Base-by-base conservation (phyloP, 108 stramenopile genomes). In the Skeletonema potamos region DNA sequence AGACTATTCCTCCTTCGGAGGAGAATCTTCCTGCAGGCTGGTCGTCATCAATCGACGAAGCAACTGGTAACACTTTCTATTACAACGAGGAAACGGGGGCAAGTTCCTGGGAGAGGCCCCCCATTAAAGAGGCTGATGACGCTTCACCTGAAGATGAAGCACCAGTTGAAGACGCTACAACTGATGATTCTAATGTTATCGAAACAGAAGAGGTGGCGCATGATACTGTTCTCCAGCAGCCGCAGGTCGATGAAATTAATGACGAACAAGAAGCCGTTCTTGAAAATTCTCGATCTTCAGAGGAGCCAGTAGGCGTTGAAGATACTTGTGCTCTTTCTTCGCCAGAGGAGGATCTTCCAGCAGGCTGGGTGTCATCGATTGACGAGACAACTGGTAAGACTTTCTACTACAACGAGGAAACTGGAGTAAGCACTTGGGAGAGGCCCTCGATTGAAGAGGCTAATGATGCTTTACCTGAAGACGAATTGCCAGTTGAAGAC, bases 401-500 rank as follows among this genome's bases (percentile, higher is more conserved):
- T 2, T 93, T 91, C 58, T 96, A 92, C 77, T 93, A 91, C 81
- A 89, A 91, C 73, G 66, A 87, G 58, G 77, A 84, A 44, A 87
- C 86, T 0, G 93, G 93, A 2, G 92, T 94, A 68, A 87, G 90
- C 15, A 69, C 86, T 15, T 94, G 93, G 91, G 82, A 94, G 41
- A 81, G 82, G 41, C 95, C 92, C 13, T 66, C 22, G 6, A 22
- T 24, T 6, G 4, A 27, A 34, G 4, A 60, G 12, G 29, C 41
- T 20, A 10, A 33, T 22, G 13, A 30, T 29, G 66, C 66, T 59
- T 27, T 15, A 7, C 18, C 22, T 51, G 48, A 51, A 51, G 22
- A 51, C 7, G 48, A 41, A 41, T 12, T 51, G 18, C 48, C 48
- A 22, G 22, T 20, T 24, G 48, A 8, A 0, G 48, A 51, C 48